Evolutionary conservation across 306 rosid species (phyloP).

Genomic region (Corylus heterophylla): DNA sequence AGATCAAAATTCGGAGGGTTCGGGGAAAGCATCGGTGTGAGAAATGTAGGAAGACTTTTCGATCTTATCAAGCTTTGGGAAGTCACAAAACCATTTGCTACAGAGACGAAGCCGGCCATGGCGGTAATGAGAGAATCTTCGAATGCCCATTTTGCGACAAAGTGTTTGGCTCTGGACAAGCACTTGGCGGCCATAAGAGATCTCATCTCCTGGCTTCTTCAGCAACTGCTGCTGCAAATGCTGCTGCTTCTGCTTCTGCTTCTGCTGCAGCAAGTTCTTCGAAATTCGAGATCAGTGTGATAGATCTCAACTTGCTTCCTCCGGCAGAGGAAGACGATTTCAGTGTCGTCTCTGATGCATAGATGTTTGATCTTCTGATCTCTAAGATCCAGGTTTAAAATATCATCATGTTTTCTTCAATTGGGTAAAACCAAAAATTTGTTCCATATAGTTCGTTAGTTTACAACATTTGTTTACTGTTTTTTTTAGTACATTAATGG

Average conservation of each 20-base stretch:
- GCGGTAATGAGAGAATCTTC: constrained; percentile 36
- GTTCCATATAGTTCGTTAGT: constrained; percentile 18
- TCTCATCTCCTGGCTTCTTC: constrained; percentile 56
- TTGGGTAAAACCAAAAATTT: constrained; percentile 23
- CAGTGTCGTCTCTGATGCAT: constrained; percentile 61
- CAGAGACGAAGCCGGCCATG: constrained; percentile 20
- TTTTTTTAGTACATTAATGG: constrained; percentile 45
- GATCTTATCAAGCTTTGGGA: constrained; percentile 66
- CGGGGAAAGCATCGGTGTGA: constrained; percentile 52
- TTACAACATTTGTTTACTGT: constrained; percentile 22
- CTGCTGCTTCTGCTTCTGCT: not conserved
- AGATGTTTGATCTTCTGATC: constrained; percentile 1
- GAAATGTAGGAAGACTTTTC: constrained; percentile 54
- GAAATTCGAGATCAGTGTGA: constrained; percentile 31
- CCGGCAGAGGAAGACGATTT: constrained; percentile 61
- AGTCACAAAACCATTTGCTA: constrained; percentile 56
- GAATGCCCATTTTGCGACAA: constrained; percentile 71
- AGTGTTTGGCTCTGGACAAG: constrained; percentile 84
- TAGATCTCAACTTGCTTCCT: constrained; percentile 90
- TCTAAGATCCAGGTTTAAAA: not conserved
- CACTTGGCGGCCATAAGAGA: constrained; percentile 93
- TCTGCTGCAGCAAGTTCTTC: constrained; percentile 10
- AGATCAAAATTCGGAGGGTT: constrained; percentile 39
- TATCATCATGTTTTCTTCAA: constrained; percentile 20
- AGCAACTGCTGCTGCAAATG: not conserved